phyloP scores from a whole-genome alignment of 345 rosid genomes.

The Psidium friedrichsthalianum region DNA sequence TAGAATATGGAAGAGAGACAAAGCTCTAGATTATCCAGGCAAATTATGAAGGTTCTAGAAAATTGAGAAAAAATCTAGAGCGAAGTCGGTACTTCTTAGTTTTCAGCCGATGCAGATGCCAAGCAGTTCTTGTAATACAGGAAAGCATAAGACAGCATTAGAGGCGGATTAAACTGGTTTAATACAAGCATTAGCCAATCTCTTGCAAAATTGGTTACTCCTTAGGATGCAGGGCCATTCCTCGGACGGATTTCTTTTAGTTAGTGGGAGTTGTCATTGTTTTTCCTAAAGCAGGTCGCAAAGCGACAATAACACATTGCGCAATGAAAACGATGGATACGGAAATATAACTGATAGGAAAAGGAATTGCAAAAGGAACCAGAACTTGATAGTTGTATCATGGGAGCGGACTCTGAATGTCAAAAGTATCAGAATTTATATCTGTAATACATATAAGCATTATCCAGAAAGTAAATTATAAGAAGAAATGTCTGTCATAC shows the following conservation, averaged over 20 bases:
- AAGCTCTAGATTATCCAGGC: too few relatives aligned
- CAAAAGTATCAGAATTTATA: conserved; percentile 1
- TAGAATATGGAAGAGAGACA: too few relatives aligned
- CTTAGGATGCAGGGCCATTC: conserved; percentile 86
- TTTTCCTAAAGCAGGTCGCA: conserved; percentile 40
- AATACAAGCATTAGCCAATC: conserved; percentile 1
- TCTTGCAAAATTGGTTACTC: conserved; percentile 38
- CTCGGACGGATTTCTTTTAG: conserved; percentile 96
- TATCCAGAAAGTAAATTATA: background rate
- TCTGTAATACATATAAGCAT: background rate
- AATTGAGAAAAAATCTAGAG: too few relatives aligned
- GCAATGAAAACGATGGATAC: background rate
- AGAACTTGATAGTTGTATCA: conserved; percentile 89
- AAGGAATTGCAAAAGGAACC: conserved; percentile 43
- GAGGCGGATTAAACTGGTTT: background rate
- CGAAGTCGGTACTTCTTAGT: too few relatives aligned
- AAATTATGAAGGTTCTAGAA: too few relatives aligned
- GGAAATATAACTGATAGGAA: background rate
- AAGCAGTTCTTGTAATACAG: conserved; percentile 54
- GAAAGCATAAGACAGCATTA: background rate
- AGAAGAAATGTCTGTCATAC: background rate
- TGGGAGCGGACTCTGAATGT: conserved; percentile 90
- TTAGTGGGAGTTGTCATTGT: conserved; percentile 91
- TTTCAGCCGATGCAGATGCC: conserved; percentile 99
- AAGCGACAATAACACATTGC: background rate